Conservation (phyloP, 495 filamentous ascomycete species). For the Xylaria intraflava region DNA sequence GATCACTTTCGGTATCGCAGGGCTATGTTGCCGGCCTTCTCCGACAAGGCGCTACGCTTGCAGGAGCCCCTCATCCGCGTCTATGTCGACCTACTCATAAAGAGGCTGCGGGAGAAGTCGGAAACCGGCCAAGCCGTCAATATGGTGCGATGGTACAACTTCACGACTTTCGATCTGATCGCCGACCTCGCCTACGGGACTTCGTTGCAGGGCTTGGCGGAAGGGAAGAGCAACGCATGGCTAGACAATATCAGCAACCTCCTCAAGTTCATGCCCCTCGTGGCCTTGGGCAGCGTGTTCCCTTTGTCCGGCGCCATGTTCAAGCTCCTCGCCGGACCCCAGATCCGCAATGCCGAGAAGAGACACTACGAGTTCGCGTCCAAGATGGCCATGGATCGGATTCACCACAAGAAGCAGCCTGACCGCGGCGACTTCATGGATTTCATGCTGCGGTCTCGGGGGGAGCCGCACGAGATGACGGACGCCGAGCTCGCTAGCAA, state of each 20-base stretch:
- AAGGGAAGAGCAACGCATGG: conserved; percentile 32
- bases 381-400: conserved; percentile 28
- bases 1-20: conserved; percentile 39
- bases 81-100: conserved; percentile 44
- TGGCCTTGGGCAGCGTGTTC: conserved; percentile 28
- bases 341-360: conserved; percentile 23
- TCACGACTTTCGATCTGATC: conserved; percentile 56
- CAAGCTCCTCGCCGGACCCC: conserved; percentile 29
- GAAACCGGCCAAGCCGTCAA: conserved; percentile 29
- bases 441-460: conserved; percentile 24
- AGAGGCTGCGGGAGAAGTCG: conserved; percentile 33
- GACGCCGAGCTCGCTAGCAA: conserved; percentile 38
- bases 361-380: conserved; percentile 26
- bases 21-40: conserved; percentile 46
- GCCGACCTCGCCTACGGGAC: conserved; percentile 56
- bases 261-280: conserved; percentile 17
- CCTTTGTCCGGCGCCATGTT: conserved; percentile 23
- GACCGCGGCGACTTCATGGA: conserved; percentile 29
- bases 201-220: conserved; percentile 46
- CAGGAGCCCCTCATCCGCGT: conserved; percentile 41
- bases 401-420: conserved; percentile 24
- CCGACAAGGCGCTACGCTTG: conserved; percentile 40
- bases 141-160: conserved; percentile 53
- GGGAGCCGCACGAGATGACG: conserved; percentile 28
- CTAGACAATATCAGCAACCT: conserved; percentile 28